Evolutionary conservation across 108 stramenopile genomes (phyloP), one percentile per base, ranked within the genome.

Genomic region (Stephanodiscus triporus): DNA sequence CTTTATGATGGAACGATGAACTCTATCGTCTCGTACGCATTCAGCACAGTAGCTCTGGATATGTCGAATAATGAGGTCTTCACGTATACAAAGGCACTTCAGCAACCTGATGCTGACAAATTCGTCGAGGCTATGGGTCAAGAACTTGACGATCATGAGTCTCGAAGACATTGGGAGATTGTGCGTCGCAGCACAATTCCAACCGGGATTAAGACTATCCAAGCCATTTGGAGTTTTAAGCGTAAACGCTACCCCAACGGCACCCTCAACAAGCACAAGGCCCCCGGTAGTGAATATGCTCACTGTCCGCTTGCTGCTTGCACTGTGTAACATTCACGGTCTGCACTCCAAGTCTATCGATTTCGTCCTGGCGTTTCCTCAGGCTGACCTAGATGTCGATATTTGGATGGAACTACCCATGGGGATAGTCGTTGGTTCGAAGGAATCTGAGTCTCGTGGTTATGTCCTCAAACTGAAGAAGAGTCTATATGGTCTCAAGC

Each of bases 261-360:
- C 5, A n/a, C 38, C 11, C 64, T 66, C 16, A 36, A 36, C 36
- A 36, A 29, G 16, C 64, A 66, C 36, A 36, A 36, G n/a, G 64
- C 81, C 17, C 22, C 79, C 68, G 17, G 76, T 70, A 2, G 70
- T 72, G n/a, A n/a, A n/a, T n/a, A n/a, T n/a, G n/a, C n/a, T n/a
- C n/a, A n/a, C n/a, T n/a, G n/a, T n/a, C n/a, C 43, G 60, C 20
- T n/a, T 38, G 3, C 54, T 53, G 2, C 16, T 24, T 19, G 66
- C 66, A 1, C 37, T 56, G 4, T 24, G 55, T 56, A 26, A 56
- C 8, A 56, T 56, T 56, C 55, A 56, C 24, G 55, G 55, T n/a
- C n/a, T n/a, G n/a, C n/a, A n/a, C n/a, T n/a, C n/a, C n/a, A n/a
- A n/a, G n/a, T n/a, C n/a, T n/a, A n/a, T n/a, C n/a, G n/a, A n/a